Base-by-base conservation (phyloP, 768 basidiomycete species). In the Leccinum arenicola region DNA sequence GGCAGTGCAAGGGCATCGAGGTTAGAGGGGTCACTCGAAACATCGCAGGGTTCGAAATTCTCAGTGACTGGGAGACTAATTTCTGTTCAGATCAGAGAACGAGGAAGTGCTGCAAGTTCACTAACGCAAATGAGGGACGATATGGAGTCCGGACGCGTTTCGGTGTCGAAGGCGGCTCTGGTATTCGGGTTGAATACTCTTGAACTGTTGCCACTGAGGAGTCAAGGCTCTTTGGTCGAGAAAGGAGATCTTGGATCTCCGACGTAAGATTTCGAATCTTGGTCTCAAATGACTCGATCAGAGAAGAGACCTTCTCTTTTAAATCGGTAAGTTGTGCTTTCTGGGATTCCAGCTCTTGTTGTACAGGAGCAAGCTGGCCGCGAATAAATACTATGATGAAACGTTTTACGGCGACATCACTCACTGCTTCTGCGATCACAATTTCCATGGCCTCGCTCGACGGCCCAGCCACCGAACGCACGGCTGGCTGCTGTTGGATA, bases 361-460 rank as follows among this genome's bases (percentile, higher is more conserved):
- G 77, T 14, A 87, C 66, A 17, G 86, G 84, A 38, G 75, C 77
- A 56, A 84, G 63, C 84, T 84, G 52, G 36, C 55, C 60, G 31
- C 12, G 36, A 12, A 36, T 70, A 54, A 58, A 61, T 56, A 43
- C n/a, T 43, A 19, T 48, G 15, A 15, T 21, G 38, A 36, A 35
- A 17, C 6, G 4, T 17, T 27, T 27, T n/a, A 40, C 51, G 0
- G 21, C 15, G 1, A 31, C 15, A 31, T 50, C 27, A 71, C 71
- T 73, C 55, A 73, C 71, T 43, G 73, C 73, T 53, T 73, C 63
- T 11, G 71, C 63, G 27, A 73, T 66, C 29, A 49, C 63, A 4
- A 49, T 50, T 54, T 73, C 64, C 8, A 70, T 27, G 15, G 56
- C 31, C 19, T 54, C 63, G 15, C 35, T 56, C 7, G 62, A 59